Conservation (phyloP, 176 grass and related monocot genomes). For the Aegilops umbellulata region DNA sequence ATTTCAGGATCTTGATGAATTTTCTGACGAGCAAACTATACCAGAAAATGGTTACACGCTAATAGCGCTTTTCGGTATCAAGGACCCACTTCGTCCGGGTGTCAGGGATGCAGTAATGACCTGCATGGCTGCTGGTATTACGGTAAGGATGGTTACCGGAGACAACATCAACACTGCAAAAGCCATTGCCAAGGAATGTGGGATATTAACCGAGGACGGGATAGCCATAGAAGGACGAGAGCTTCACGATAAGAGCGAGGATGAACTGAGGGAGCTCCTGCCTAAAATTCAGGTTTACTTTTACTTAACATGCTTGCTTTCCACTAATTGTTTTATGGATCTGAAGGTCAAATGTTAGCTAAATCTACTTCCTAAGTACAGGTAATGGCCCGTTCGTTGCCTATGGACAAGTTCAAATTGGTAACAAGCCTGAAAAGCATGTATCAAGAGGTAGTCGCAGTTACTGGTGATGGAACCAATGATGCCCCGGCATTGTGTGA, state of each 20-base stretch:
- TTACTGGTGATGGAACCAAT: conserved; percentile 98
- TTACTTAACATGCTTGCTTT: conserved; percentile 5
- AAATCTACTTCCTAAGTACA: conserved; percentile 26
- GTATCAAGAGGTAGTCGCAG: conserved; percentile 84
- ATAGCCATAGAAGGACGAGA: conserved; percentile 80
- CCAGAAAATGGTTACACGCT: conserved; percentile 70
- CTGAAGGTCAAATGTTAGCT: neutral
- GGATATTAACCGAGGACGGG: conserved; percentile 88
- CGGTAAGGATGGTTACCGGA: conserved; percentile 81
- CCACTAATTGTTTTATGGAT: neutral
- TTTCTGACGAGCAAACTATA: conserved; percentile 46
- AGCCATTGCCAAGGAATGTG: conserved; percentile 92
- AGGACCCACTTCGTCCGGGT: conserved; percentile 82
- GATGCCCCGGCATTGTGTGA: conserved; percentile 83
- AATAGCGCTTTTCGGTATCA: conserved; percentile 84
- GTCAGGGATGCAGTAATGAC: conserved; percentile 75
- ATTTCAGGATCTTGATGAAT: conserved; percentile 71
- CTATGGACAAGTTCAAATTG: conserved; percentile 88
- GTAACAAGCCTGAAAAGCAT: conserved; percentile 67
- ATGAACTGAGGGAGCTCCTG: conserved; percentile 68
- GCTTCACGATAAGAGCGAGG: conserved; percentile 53
- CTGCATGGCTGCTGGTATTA: conserved; percentile 85
- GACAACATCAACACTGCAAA: conserved; percentile 96
- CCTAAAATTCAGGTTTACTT: conserved; percentile 79
- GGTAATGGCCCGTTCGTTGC: conserved; percentile 86